Evolutionary conservation across 345 rosid genomes (phyloP).

Genomic region (Carallia pectinifolia): DNA sequence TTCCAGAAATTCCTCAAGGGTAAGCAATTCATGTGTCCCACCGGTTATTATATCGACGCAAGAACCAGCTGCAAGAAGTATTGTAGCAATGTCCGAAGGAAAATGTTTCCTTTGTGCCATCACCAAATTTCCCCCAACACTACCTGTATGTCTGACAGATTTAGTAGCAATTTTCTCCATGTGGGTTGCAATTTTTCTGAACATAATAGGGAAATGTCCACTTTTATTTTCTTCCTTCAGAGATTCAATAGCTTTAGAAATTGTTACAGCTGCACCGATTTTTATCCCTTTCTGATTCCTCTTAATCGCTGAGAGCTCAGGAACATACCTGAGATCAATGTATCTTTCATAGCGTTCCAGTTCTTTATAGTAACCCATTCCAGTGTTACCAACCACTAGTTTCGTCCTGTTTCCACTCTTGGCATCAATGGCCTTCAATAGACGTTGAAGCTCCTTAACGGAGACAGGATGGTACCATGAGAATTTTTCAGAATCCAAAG

Average conservation of each 20-base stretch:
- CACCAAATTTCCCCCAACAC: conserved; percentile 77
- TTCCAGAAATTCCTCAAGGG: conserved; percentile 56
- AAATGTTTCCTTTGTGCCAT: conserved; percentile 73
- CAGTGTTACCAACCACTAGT: conserved; percentile 76
- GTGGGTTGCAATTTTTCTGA: conserved; percentile 53
- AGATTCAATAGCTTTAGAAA: conserved; percentile 63
- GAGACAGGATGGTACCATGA: conserved; percentile 54
- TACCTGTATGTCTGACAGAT: conserved; percentile 63
- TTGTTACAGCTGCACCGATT: conserved; percentile 77
- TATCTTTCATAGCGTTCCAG: conserved; percentile 41
- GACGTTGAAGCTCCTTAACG: conserved; percentile 44
- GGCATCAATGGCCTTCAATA: conserved; percentile 28
- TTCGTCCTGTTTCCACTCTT: conserved; percentile 26
- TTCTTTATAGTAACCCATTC: conserved; percentile 72
- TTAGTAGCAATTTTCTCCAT: conserved; percentile 69
- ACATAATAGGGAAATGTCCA: conserved; percentile 24
- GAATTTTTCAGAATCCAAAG: conserved; percentile 40
- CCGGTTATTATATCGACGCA: conserved; percentile 39
- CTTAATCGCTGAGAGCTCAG: conserved; percentile 53
- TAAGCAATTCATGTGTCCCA: conserved; percentile 33
- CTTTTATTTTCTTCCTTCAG: conserved; percentile 38
- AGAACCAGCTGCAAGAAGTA: conserved; percentile 67
- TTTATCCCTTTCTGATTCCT: conserved; percentile 49
- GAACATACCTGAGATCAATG: conserved; percentile 60
- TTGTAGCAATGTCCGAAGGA: conserved; percentile 80